A percentile compares a stretch with the other conserved stretches of the same genome.
These are phyloP conservation scores for Phytopythium kandeliae DNA, from an alignment of 352 stramenopile genomes.

Conservation along the genomic window DNA sequence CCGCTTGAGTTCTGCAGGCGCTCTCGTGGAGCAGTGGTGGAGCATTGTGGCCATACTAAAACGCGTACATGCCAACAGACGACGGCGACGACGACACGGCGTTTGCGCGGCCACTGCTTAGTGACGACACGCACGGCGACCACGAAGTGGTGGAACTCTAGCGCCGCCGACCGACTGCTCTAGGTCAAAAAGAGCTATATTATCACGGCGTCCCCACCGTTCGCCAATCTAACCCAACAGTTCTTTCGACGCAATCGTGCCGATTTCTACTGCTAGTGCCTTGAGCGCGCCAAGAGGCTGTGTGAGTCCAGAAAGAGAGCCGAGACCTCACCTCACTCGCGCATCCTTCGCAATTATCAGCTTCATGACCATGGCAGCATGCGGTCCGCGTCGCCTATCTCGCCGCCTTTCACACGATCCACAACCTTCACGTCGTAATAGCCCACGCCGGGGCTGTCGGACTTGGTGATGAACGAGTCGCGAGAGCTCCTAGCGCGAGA, in stretches of 20 bases:
- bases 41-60: no score
- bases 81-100: neutral
- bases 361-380: conserved; percentile 51
- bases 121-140: neutral
- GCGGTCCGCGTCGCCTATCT: conserved; percentile 73
- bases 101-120: conserved; percentile 4
- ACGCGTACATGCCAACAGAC: no score
- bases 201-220: no score
- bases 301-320: neutral
- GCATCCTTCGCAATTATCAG: neutral
- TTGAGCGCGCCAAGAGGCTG: neutral
- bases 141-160: conserved; percentile 6
- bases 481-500: conserved; percentile 50
- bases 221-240: no score
- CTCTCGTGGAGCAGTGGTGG: no score
- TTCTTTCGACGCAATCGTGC: no score
- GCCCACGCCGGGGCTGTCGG: conserved; percentile 59
- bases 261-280: neutral
- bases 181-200: no score
- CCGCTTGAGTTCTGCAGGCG: no score
- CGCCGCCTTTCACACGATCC: conserved; percentile 57
- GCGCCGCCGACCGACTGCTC: neutral
- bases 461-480: conserved; percentile 71
- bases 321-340: neutral
- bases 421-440: conserved; percentile 75